Evolutionary conservation across 2,329 filamentous ascomycete genomes (phyloP), one percentile per base, ranked within the genome.

Genomic region (Sporothrix mexicana): DNA sequence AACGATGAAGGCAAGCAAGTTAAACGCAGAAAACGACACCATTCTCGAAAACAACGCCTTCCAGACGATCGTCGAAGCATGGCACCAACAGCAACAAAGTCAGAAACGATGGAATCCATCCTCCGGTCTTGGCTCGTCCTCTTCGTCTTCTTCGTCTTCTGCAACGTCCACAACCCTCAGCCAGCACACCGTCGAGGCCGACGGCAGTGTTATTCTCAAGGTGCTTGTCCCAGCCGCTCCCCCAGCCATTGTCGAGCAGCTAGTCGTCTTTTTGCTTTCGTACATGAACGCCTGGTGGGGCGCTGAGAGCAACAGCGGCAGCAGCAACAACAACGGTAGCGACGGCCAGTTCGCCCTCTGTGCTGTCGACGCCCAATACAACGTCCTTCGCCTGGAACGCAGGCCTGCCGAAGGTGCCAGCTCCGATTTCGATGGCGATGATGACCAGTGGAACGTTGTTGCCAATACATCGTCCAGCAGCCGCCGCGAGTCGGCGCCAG

Each of bases 21-120:
- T 12, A 12, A 12, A 47, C 45, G 45, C 12, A 12, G 43, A 25
- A 9, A 23, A n/a, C 2, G 20, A 17, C 41, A 23, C 41, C 43
- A 47, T 57, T 4, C 68, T 70, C 20, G 67, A 61, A 17, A 25
- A 30, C 49, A 61, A 69, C n/a, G 62, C 67, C 5, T 68, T 70
- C 53, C 41, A 71, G 25, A 57, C 68, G n/a, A 69, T 73, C 41
- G 53, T 71, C 17, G 72, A 69, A 17, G 72, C 72, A 45, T 73
- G 72, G 72, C 72, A 73, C 36, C 17, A 69, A 13, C 51, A 69
- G 30, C 67, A 69, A 53, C n/a, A 45, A 6, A 12, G 49, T 5
- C 55, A 70, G 23, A 23, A 30, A 23, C 49, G 20, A 13, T 45
- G 41, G 68, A 41, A 20, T 6, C 68, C 25, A 4, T 41, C 66